Evolutionary conservation across 148 eudicot genomes (phyloP), one percentile per base, ranked within the genome.

Genomic region (Arctostaphylos glauca): DNA sequence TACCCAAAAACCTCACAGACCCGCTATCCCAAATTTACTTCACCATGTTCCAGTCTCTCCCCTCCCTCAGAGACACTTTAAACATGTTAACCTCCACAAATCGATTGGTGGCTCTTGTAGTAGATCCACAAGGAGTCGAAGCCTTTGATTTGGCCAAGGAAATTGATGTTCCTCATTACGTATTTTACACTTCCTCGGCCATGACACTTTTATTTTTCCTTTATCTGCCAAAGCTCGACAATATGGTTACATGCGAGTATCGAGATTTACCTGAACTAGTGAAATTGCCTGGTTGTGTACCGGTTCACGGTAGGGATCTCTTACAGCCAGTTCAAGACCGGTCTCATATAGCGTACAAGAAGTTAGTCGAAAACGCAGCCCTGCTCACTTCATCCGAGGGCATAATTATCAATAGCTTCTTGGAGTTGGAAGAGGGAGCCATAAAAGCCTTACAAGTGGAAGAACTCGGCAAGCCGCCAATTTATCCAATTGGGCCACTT

Each of bases 401-500:
- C 12, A 85, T 85, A 64, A 41, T 87, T 12, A 8, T 85, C 4
- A 87, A 87, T 9, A 80, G 76, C 13, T 91, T 91, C 48, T 19
- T 47, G 23, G 88, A 88, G 3, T 56, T 86, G 18, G 91, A 87
- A 41, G 68, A 74, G 12, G 90, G 83, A 1, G 84, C 92, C 1
- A 49, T 91, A 6, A 70, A 75, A 66, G 83, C 73, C 66, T 75
- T 89, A 41, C 81, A 78, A 10, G 49, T n/a, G 6, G 56, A 64
- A 8, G 48, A 86, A 21, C 47, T 78, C 23, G 85, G 83, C 0
- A 67, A 64, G 16, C 91, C 90, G 14, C 52, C 46, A 2, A 62
- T 90, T 73, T 87, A 86, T 47, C 88, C 92, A 0, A 56, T 90
- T 10, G n/a, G n/a, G n/a, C n/a, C n/a, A n/a, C n/a, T n/a, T n/a